Evolutionary conservation across 2,329 filamentous ascomycete species (phyloP).

Genomic region (Talaromyces sp.): DNA sequence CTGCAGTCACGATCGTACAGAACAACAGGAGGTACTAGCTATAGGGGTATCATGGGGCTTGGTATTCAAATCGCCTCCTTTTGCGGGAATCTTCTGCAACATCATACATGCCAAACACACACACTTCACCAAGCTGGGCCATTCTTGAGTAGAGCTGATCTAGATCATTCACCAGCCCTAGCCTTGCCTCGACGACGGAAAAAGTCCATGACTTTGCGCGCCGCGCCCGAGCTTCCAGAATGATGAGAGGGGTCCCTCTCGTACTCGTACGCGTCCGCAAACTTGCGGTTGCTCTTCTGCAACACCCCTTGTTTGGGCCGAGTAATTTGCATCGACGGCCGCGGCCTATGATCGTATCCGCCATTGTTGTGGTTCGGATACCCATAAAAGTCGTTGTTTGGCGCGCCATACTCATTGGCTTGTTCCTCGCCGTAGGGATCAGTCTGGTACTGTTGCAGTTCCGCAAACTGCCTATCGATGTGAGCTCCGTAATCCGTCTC

Average conservation of each 20-base stretch:
- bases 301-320: conserved; percentile 53
- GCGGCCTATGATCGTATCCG: conserved; percentile 33
- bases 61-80: conserved; percentile 35
- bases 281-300: conserved; percentile 80
- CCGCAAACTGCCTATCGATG: conserved; percentile 39
- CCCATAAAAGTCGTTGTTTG: conserved; percentile 21
- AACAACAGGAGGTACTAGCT: conserved; percentile 29
- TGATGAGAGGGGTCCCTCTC: conserved; percentile 58
- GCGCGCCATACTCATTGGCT: conserved; percentile 28
- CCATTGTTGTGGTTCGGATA: conserved; percentile 37
- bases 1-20: conserved; percentile 29
- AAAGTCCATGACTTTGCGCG: conserved; percentile 95
- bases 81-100: conserved; percentile 16
- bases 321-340: conserved; percentile 37
- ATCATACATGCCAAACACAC: not conserved
- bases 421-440: conserved; percentile 9
- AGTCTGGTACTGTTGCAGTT: conserved; percentile 19
- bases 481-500: conserved; percentile 35
- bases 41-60: conserved; percentile 29
- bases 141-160: not conserved
- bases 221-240: conserved; percentile 78
- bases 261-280: conserved; percentile 81
- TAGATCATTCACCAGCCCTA: conserved; percentile 43
- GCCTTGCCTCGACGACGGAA: conserved; percentile 83
- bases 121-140: not conserved